Percentiles rank a stretch among this genome's conserved stretches.
Evolutionary conservation across 148 eudicot genomes (phyloP).

Genomic region (Gaultheria prostrata): DNA sequence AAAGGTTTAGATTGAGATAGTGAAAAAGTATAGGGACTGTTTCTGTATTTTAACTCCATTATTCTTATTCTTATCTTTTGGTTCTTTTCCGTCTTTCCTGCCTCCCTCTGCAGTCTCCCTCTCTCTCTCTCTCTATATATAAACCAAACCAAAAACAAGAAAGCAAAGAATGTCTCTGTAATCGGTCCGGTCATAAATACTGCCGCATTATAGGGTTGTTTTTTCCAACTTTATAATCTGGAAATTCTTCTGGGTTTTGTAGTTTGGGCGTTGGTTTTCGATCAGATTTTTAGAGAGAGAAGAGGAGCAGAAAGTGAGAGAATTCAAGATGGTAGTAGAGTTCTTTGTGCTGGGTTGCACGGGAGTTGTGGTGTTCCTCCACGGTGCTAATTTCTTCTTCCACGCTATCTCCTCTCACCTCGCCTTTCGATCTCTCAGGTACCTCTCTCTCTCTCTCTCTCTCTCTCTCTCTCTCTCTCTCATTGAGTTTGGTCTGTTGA

Average conservation of each 20-base stretch:
- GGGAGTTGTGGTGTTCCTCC: conserved; percentile 55
- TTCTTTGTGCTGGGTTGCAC: conserved; percentile 65
- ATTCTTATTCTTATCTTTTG: neutral
- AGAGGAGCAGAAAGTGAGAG: neutral
- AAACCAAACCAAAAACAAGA: neutral
- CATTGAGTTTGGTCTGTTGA: neutral
- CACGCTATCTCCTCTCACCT: conserved; percentile 44
- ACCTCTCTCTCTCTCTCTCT: neutral
- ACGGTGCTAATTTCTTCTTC: conserved; percentile 57
- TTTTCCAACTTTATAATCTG: neutral
- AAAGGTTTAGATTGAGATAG: neutral
- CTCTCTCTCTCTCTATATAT: neutral
- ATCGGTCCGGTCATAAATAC: neutral
- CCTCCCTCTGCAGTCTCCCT: neutral
- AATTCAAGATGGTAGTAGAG: conserved; percentile 35
- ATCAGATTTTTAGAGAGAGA: neutral
- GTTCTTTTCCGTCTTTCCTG: neutral
- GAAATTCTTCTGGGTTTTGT: neutral
- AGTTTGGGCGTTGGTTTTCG: neutral
- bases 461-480: neutral
- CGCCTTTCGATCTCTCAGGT: conserved; percentile 58
- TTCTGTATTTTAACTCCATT: neutral
- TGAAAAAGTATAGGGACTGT: neutral
- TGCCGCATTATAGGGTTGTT: neutral
- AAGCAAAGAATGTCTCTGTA: neutral